phyloP scores from a whole-genome alignment of 371 early-diverging fungal genomes.

The Gilbertella persicaria region DNA sequence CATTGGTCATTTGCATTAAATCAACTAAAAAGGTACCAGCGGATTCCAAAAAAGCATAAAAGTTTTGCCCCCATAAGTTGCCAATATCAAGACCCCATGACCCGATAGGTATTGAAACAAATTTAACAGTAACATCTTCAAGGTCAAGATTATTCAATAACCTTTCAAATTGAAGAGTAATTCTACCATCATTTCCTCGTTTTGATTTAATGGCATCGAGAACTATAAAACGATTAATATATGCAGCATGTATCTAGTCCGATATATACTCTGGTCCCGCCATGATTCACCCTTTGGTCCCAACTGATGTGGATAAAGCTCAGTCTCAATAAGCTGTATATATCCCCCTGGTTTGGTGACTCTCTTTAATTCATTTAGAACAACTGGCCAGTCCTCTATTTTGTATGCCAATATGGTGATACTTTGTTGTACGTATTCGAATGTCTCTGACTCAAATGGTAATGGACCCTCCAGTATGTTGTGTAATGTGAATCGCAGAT shows the following conservation, averaged over 20 bases:
- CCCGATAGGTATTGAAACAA: conserved; percentile 25
- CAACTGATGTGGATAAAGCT: conserved; percentile 12
- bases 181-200: conserved; percentile 6
- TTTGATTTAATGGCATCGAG: conserved; percentile 1
- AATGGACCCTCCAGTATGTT: conserved; percentile 6
- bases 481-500: conserved; percentile 15
- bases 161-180: conserved; percentile 9
- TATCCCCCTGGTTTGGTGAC: conserved; percentile 28
- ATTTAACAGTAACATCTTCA: conserved; percentile 7
- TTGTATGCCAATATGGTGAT: conserved; percentile 8
- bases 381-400: conserved; percentile 14
- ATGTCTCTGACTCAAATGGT: conserved; percentile 17
- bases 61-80: conserved; percentile 20
- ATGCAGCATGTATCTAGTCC: background rate
- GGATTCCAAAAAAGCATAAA: conserved; percentile 9
- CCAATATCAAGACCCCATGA: conserved; percentile 29
- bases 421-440: conserved; percentile 22
- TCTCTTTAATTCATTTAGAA: conserved; percentile 11
- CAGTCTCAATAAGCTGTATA: conserved; percentile 23
- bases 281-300: conserved; percentile 12
- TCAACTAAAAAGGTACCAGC: conserved; percentile 11
- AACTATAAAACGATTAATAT: background rate
- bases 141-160: conserved; percentile 13
- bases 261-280: conserved; percentile 9
- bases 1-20: conserved; percentile 2